phyloP scores from a whole-genome alignment of 768 basidiomycete species.

The Russula sp. region DNA sequence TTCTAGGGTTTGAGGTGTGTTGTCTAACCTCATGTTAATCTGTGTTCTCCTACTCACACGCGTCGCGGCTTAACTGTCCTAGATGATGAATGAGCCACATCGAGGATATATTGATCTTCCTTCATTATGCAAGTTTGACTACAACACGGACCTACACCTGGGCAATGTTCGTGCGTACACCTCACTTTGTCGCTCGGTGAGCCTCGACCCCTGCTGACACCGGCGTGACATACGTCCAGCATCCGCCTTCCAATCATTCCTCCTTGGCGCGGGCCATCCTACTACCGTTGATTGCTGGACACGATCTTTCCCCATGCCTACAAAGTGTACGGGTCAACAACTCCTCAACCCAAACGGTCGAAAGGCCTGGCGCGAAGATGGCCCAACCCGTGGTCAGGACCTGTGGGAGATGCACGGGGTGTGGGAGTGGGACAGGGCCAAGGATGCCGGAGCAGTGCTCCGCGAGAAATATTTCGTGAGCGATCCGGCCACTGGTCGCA shows the following conservation, averaged over 20 bases:
- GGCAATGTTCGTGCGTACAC: constrained; percentile 63
- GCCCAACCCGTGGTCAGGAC: constrained; percentile 70
- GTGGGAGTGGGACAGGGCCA: constrained; percentile 80
- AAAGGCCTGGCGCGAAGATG: constrained; percentile 70
- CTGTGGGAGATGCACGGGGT: constrained; percentile 92
- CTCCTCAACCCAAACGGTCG: constrained; percentile 58
- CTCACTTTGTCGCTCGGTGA: background rate
- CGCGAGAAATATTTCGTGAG: constrained; percentile 81
- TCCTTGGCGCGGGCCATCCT: constrained; percentile 86
- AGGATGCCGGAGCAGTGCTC: constrained; percentile 67
- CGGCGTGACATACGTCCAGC: constrained; percentile 44
- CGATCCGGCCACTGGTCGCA: constrained; percentile 59
- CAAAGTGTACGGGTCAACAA: constrained; percentile 54
- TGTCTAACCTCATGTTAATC: constrained; percentile 20
- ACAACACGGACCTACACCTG: constrained; percentile 92
- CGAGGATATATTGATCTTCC: constrained; percentile 83
- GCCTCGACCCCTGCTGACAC: background rate
- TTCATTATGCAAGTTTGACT: constrained; percentile 84
- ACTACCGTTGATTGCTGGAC: constrained; percentile 76
- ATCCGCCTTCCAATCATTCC: constrained; percentile 83
- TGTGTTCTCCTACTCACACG: background rate
- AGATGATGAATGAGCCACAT: constrained; percentile 96
- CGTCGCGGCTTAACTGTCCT: background rate
- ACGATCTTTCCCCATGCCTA: constrained; percentile 87
- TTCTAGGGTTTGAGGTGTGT: constrained; percentile 84